Evolutionary conservation across 108 stramenopile genomes (phyloP).

Genomic region (Nannochloropsis gaditana): DNA sequence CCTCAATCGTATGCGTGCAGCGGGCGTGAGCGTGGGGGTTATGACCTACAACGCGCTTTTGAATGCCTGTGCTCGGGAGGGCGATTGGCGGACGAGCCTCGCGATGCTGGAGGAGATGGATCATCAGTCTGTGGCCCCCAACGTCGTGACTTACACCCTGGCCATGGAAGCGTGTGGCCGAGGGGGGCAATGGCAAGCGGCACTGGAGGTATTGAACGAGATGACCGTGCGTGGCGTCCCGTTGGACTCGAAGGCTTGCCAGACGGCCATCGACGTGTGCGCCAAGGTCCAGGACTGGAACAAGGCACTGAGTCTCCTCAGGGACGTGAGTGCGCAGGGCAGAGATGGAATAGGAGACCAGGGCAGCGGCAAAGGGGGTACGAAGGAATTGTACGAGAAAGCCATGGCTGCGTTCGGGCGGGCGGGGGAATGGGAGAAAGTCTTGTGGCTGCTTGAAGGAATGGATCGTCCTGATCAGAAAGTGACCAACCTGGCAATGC

Average conservation of each 20-base stretch:
- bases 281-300: constrained; percentile 33
- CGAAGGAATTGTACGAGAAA: neutral
- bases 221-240: constrained; percentile 34
- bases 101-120: constrained; percentile 37
- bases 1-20: constrained; percentile 20
- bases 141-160: constrained; percentile 33
- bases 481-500: constrained; percentile 27
- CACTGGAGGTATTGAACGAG: constrained; percentile 38
- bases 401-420: constrained; percentile 31
- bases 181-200: constrained; percentile 28
- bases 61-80: constrained; percentile 21
- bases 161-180: constrained; percentile 33
- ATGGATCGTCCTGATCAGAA: constrained; percentile 21
- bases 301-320: constrained; percentile 23
- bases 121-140: constrained; percentile 26
- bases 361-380: neutral
- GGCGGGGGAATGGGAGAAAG: constrained; percentile 41
- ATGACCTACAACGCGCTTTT: constrained; percentile 24
- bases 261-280: constrained; percentile 35
- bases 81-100: constrained; percentile 23
- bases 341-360: neutral
- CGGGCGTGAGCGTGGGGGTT: constrained; percentile 19
- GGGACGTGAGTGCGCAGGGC: constrained; percentile 35
- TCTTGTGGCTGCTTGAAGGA: constrained; percentile 24
- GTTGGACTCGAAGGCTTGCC: constrained; percentile 23